Percentiles rank a stretch among this genome's conserved stretches.
Evolutionary conservation across 768 basidiomycete species (phyloP).

Genomic region (Leccinum sublutescens): DNA sequence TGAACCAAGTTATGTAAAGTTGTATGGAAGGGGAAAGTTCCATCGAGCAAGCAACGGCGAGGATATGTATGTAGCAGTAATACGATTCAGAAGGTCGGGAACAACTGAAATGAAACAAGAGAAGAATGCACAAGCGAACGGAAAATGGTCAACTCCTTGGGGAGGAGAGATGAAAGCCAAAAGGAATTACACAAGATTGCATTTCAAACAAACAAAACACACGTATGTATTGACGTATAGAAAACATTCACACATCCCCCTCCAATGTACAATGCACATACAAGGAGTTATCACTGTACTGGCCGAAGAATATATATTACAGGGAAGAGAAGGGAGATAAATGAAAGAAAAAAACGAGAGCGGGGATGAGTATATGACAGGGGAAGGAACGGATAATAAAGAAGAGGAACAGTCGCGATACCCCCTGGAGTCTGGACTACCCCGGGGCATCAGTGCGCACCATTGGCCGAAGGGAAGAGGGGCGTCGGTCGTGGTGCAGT

Average conservation of each 20-base stretch:
- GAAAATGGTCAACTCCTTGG: not conserved
- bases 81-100: not conserved
- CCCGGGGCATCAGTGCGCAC: conserved; percentile 27
- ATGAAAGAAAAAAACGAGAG: conserved; percentile 18
- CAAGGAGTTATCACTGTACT: conserved; percentile 28
- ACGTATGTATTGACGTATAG: conserved; percentile 21
- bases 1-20: not conserved
- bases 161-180: not conserved
- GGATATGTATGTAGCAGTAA: not conserved
- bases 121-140: not conserved
- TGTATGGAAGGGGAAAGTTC: not conserved
- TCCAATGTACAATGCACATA: conserved; percentile 18
- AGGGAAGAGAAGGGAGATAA: conserved; percentile 24
- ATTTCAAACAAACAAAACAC: conserved; percentile 15
- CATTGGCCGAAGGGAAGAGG: conserved; percentile 39
- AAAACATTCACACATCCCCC: conserved; percentile 15
- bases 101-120: not conserved
- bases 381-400: not conserved
- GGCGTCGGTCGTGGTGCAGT: conserved; percentile 36
- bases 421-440: conserved; percentile 2
- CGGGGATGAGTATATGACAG: conserved; percentile 7
- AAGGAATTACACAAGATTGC: conserved; percentile 12
- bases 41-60: conserved; percentile 1
- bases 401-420: not conserved
- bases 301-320: conserved; percentile 24